Evolutionary conservation across 2,329 filamentous ascomycete species (phyloP), one percentile per base, ranked within the genome.

Genomic region (Penicillium occitanis): DNA sequence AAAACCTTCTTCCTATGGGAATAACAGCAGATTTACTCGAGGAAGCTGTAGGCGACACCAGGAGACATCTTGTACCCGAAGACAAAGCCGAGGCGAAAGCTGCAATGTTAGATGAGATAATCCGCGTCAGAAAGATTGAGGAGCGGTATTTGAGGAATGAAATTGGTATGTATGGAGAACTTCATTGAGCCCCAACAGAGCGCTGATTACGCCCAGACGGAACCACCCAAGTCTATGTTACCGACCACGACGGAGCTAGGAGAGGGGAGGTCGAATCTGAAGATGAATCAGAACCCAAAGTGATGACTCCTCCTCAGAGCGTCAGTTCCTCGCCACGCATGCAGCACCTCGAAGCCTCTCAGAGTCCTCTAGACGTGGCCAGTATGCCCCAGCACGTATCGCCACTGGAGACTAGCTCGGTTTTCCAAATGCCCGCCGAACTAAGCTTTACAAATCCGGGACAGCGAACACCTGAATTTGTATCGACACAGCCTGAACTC

Each of bases 111-210:
- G 75, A 78, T 28, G 79, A 81, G 67, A 78, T 81, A 17, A 78
- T 80, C 44, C 74, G 73, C 1, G 77, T 80, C 11, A 72, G 79
- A 46, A 76, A 73, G 66, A 69, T 78, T 70, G 78, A 81, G 68
- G 78, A 80, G 68, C 73, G 77, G 13, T 80, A 74, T 64, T 76
- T 79, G 60, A 72, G 75, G 35, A 75, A 78, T 30, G 78, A 81
- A 74, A 73, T 80, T 63, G 78, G 78, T 79, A 74, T 62, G 76
- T 70, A 66, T 17, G 28, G 10, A n/a, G 13, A 42, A 19, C n/a
- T 63, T 37, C 1, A 2, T 22, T 8, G 2, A 37, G 19, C 11
- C n/a, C 14, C 0, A 11, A 40, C 63, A 40, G 58, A 1, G 17
- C 14, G 19, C 19, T 19, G 42, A 53, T 44, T 19, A 1, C 4